Percentiles rank a stretch among this genome's conserved stretches.
phyloP scores from a whole-genome alignment of 2,329 filamentous ascomycete species.

The Penicillium sp. region DNA sequence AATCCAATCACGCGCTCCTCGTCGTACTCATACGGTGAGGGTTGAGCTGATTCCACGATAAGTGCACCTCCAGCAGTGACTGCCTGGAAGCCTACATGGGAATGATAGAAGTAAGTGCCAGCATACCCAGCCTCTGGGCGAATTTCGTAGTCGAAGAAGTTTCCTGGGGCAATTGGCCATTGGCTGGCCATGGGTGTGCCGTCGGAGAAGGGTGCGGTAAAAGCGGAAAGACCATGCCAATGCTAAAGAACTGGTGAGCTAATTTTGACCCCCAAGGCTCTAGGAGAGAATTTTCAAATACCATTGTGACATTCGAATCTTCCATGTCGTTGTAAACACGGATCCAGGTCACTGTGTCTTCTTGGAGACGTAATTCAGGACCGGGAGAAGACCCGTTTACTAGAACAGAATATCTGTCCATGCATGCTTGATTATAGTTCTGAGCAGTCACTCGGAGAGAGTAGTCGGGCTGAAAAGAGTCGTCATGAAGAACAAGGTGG shows the following conservation, averaged over 20 bases:
- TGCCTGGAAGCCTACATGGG: slow-evolving; percentile 65
- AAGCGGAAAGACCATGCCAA: slow-evolving; percentile 67
- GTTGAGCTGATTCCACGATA: slow-evolving; percentile 56
- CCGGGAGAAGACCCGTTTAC: slow-evolving; percentile 59
- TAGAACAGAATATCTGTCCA: slow-evolving; percentile 47
- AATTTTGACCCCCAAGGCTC: not conserved
- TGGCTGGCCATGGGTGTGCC: slow-evolving; percentile 63
- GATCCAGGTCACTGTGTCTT: slow-evolving; percentile 54
- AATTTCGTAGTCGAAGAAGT: slow-evolving; percentile 70
- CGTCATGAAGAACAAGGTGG: not conserved
- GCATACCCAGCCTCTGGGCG: slow-evolving; percentile 54
- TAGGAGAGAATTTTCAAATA: slow-evolving; percentile 27
- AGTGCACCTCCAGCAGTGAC: slow-evolving; percentile 60
- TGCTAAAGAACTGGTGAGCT: slow-evolving; percentile 47
- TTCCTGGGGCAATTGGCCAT: slow-evolving; percentile 64
- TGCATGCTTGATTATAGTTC: slow-evolving; percentile 4
- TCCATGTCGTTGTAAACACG: slow-evolving; percentile 61
- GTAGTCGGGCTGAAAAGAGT: not conserved
- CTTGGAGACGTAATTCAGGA: slow-evolving; percentile 50
- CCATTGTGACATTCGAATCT: slow-evolving; percentile 59
- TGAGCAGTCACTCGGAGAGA: not conserved
- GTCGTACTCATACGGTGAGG: slow-evolving; percentile 61
- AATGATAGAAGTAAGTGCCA: slow-evolving; percentile 70
- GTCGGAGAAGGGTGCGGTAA: slow-evolving; percentile 64
- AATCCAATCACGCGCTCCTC: slow-evolving; percentile 61